Base-by-base conservation (phyloP, 306 rosid genomes). In the Vachellia pachyceras region DNA sequence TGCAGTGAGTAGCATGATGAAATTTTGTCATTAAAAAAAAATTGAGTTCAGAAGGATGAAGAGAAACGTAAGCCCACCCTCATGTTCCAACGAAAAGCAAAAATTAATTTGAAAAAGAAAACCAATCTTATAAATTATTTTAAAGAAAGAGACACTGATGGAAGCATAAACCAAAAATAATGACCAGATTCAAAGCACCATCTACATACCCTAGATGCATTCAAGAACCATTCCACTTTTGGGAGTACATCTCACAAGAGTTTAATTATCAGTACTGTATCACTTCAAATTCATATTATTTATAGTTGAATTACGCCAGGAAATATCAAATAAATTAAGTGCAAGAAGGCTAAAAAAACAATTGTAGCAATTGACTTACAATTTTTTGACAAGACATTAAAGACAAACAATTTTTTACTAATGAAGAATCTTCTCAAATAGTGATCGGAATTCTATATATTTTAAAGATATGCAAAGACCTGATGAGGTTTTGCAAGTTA, bases 61-160 rank as follows among this genome's bases (percentile, higher is more conserved):
- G 73, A 36, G 44, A 52, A 78, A 83, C 7, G 40, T 29, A 50
- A 72, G 42, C 57, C 58, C 54, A 44, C 70, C 41, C 49, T 57
- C 76, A 68, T 42, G 44, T 49, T 55, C 40, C 69, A 13, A 54
- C 66, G 66, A 10, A 73, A 6, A 45, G 45, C n/a, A 74, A 72
- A 65, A 72, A 40, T 69, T 15, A 40, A 83, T n/a, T 5, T 7
- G 10, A 15, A n/a, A 78, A 72, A 65, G 23, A 15, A 7, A 40
- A 29, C 3, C 1, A 29, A 29, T 73, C 42, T 37, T 68, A 25
- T 40, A 23, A 23, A 69, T 33, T 20, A 52, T 37, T 73, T 54
- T 29, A 42, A 72, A 42, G 29, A 41, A 5, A 29, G 65, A 37
- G 55, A 73, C 40, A 33, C 11, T 65, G 10, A 71, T 14, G 74